Conservation (phyloP, 2,329 filamentous ascomycete genomes). For the Claviceps citrina region DNA sequence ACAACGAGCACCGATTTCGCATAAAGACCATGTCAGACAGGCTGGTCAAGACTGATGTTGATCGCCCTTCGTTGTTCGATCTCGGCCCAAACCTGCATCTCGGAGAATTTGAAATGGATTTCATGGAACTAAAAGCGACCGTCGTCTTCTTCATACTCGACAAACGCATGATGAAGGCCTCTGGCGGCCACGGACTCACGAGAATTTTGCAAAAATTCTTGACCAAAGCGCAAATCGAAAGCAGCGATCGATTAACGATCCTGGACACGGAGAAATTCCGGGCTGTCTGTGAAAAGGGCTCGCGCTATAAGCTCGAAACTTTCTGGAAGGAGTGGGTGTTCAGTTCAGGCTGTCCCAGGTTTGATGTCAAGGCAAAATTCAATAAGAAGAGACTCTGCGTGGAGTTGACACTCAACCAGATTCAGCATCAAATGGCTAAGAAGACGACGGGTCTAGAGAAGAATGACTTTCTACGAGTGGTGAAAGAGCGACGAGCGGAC, state of each 20-base stretch:
- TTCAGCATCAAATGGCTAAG: constrained; percentile 34
- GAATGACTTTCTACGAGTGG: constrained; percentile 65
- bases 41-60: constrained; percentile 66
- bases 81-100: constrained; percentile 65
- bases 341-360: constrained; percentile 74
- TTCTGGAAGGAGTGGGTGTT: constrained; percentile 94
- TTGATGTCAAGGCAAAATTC: constrained; percentile 75
- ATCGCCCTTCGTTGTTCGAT: constrained; percentile 66
- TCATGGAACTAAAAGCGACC: constrained; percentile 79
- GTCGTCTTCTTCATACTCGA: constrained; percentile 89
- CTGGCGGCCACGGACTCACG: constrained; percentile 62
- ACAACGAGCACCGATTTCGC: constrained; percentile 85
- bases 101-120: constrained; percentile 74
- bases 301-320: constrained; percentile 68
- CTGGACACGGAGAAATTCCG: constrained; percentile 64
- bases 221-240: constrained; percentile 60
- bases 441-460: constrained; percentile 41
- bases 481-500: constrained; percentile 60
- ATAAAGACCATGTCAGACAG: constrained; percentile 74
- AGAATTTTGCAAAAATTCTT: constrained; percentile 78
- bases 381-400: constrained; percentile 97
- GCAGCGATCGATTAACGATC: constrained; percentile 49
- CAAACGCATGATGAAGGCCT: constrained; percentile 75
- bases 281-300: constrained; percentile 72
- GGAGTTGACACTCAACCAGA: constrained; percentile 76